A percentile compares a stretch with the other conserved stretches of the same genome.
Evolutionary conservation across 257 asterid species (phyloP).

Genomic region (Scutellaria baicalensis): DNA sequence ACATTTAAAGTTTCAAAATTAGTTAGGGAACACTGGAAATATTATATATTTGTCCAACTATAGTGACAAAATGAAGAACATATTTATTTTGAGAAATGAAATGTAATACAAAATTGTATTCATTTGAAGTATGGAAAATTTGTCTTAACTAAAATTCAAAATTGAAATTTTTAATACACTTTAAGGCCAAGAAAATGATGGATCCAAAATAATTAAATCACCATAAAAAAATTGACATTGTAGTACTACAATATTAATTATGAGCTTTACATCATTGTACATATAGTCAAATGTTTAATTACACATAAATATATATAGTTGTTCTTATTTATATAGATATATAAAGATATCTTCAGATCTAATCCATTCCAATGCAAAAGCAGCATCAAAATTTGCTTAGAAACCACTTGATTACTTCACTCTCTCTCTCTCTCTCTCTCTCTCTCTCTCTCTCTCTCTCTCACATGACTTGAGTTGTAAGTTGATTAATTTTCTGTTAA

Average conservation of each 20-base stretch:
- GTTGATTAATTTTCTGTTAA: conserved; percentile 28
- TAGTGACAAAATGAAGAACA: not conserved
- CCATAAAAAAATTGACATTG: not conserved
- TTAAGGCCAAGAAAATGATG: conserved; percentile 2
- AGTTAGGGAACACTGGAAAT: not conserved
- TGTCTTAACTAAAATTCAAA: not conserved
- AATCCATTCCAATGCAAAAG: conserved; percentile 43
- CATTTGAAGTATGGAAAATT: not conserved
- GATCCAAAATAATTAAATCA: conserved; percentile 12
- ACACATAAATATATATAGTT: conserved; percentile 5
- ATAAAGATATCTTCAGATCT: conserved; percentile 37
- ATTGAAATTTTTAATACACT: not conserved
- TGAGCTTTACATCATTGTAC: not conserved
- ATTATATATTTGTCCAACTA: not conserved
- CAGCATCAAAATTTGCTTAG: conserved; percentile 54
- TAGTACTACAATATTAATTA: conserved; percentile 1
- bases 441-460: conserved; percentile 21
- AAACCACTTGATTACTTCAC: conserved; percentile 50
- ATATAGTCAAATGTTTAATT: conserved; percentile 16
- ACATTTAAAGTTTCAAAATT: not conserved
- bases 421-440: conserved; percentile 10
- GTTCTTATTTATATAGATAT: not conserved
- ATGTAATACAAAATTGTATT: not conserved
- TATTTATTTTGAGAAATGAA: not conserved
- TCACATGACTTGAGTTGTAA: conserved; percentile 39